These are phyloP conservation scores for Pulveroboletus sp. DNA, from an alignment of 768 basidiomycete genomes.

Conservation along the genomic window DNA sequence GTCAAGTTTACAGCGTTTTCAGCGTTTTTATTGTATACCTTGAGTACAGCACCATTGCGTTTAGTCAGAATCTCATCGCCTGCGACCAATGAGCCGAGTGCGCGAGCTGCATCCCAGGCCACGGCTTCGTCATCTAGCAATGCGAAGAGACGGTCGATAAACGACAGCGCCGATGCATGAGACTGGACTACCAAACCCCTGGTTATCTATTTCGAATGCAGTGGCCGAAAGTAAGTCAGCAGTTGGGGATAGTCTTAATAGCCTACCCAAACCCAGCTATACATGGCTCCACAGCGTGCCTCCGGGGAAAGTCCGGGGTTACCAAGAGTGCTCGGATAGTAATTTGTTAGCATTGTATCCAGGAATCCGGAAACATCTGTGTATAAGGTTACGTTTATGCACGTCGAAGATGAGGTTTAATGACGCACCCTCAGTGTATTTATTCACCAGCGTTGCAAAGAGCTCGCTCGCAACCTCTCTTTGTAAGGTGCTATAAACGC, in stretches of 20 bases:
- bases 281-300: constrained; percentile 51
- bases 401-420: neutral
- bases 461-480: constrained; percentile 53
- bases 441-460: constrained; percentile 74
- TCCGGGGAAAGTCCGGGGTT: constrained; percentile 29
- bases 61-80: constrained; percentile 70
- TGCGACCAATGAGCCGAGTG: constrained; percentile 64
- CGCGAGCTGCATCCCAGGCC: constrained; percentile 71
- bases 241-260: constrained; percentile 15
- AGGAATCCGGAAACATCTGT: constrained; percentile 50
- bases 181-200: constrained; percentile 79
- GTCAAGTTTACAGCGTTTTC: neutral
- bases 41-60: constrained; percentile 71
- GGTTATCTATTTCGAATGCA: constrained; percentile 49
- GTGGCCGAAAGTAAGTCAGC: neutral
- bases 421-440: constrained; percentile 59
- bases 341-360: constrained; percentile 38
- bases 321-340: constrained; percentile 50
- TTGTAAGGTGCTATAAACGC: constrained; percentile 49
- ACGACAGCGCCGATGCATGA: constrained; percentile 53
- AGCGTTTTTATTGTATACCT: constrained; percentile 44
- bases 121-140: constrained; percentile 66
- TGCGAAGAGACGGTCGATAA: constrained; percentile 64
- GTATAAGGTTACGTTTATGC: neutral
- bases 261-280: constrained; percentile 76